phyloP scores from a whole-genome alignment of 2,329 filamentous ascomycete genomes.

The Nemania abortiva region DNA sequence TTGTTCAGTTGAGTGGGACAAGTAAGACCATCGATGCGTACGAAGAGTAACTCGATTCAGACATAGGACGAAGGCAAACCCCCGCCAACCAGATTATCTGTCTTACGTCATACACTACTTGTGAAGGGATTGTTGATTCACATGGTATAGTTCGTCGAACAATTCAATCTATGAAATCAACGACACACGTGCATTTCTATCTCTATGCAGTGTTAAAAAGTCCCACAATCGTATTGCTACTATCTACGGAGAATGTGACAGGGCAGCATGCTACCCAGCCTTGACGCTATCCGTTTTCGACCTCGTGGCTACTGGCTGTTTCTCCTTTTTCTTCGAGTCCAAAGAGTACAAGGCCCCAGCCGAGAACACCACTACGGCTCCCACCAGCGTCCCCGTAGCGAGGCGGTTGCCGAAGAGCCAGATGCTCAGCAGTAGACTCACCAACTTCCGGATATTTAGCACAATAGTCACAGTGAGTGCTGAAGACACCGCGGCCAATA shows the following conservation, averaged over 20 bases:
- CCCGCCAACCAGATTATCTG: background rate
- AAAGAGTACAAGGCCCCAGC: slow-evolving; percentile 92
- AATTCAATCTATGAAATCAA: background rate
- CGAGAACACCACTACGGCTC: slow-evolving; percentile 87
- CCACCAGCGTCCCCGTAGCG: slow-evolving; percentile 79
- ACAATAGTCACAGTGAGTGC: slow-evolving; percentile 97
- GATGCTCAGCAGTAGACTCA: slow-evolving; percentile 90
- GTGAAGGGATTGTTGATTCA: background rate
- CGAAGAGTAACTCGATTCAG: background rate
- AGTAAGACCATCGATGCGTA: background rate
- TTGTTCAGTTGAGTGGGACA: background rate
- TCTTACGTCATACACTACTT: background rate
- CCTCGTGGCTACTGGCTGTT: slow-evolving; percentile 27
- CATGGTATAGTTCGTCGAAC: background rate
- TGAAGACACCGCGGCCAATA: slow-evolving; percentile 88
- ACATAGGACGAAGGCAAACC: background rate
- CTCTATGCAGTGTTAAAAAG: background rate
- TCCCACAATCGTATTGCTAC: slow-evolving; percentile 21
- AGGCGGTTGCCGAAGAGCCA: slow-evolving; percentile 93
- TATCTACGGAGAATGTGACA: slow-evolving; percentile 19
- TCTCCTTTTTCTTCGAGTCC: slow-evolving; percentile 64
- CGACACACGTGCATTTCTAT: background rate
- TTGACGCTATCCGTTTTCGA: slow-evolving; percentile 28
- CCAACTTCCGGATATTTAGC: slow-evolving; percentile 92
- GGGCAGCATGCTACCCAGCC: slow-evolving; percentile 22